Percentiles rank a stretch among this genome's conserved stretches.
Conservation (phyloP, 2,329 filamentous ascomycete species). For the Cucurbitaria berberidis region DNA sequence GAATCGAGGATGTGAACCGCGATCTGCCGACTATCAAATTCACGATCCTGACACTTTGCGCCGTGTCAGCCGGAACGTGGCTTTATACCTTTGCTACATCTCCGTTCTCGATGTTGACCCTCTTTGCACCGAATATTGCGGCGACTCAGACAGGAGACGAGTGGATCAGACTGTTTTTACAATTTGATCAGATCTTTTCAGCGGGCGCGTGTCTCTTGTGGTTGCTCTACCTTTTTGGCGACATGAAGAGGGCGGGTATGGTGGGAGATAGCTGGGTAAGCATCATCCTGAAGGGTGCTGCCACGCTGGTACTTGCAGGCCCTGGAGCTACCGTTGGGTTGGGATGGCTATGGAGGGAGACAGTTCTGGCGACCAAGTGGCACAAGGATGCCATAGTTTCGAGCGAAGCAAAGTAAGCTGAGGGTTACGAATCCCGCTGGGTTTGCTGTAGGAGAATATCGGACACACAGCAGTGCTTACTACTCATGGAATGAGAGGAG, state of each 20-base stretch:
- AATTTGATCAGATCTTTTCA: conserved; percentile 18
- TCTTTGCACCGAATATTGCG: conserved; percentile 14
- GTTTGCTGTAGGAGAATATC: background rate
- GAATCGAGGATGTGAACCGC: conserved; percentile 5
- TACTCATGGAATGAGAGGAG: background rate
- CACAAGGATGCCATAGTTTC: conserved; percentile 18
- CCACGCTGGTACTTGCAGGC: conserved; percentile 5
- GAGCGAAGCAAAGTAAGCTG: conserved; percentile 8
- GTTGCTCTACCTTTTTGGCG: conserved; percentile 20
- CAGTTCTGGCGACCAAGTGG: conserved; percentile 15
- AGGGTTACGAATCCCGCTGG: conserved; percentile 1
- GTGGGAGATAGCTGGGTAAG: conserved; percentile 14
- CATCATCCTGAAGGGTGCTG: conserved; percentile 10
- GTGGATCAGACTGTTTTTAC: conserved; percentile 16
- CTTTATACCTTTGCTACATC: conserved; percentile 17
- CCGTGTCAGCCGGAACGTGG: conserved; percentile 12
- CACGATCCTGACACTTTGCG: conserved; percentile 15
- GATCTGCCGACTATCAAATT: conserved; percentile 18
- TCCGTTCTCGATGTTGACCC: conserved; percentile 8
- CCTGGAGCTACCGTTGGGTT: conserved; percentile 13
- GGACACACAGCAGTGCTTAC: background rate
- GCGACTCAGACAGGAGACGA: conserved; percentile 9
- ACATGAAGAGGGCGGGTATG: conserved; percentile 19
- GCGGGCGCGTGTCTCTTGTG: conserved; percentile 10
- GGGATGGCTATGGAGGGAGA: conserved; percentile 22